Conservation (phyloP, 371 early-diverging fungal species). For the Mortierella sp. region DNA sequence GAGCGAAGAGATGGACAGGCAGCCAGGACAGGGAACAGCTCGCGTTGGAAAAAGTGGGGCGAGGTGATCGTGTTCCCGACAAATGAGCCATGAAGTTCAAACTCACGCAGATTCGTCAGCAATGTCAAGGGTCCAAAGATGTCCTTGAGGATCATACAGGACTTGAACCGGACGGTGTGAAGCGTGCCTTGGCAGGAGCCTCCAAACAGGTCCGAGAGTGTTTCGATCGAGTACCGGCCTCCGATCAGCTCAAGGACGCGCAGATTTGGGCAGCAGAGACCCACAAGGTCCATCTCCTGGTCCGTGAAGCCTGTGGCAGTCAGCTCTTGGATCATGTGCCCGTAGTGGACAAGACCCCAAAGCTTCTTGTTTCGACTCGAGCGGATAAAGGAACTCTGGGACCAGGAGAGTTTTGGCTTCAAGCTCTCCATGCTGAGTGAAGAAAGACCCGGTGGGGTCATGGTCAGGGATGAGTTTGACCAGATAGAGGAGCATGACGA, state of each 20-base stretch:
- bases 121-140: slow-evolving; percentile 34
- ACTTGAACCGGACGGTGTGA: slow-evolving; percentile 34
- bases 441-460: background rate
- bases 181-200: slow-evolving; percentile 14
- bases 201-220: slow-evolving; percentile 30
- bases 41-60: slow-evolving; percentile 38
- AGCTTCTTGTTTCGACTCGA: slow-evolving; percentile 37
- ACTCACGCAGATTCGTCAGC: slow-evolving; percentile 31
- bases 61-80: slow-evolving; percentile 51
- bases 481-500: slow-evolving; percentile 42
- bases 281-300: slow-evolving; percentile 37
- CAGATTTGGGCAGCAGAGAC: slow-evolving; percentile 29
- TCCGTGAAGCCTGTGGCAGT: slow-evolving; percentile 45
- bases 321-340: slow-evolving; percentile 37
- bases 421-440: background rate
- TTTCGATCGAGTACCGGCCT: slow-evolving; percentile 43
- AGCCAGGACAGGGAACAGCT: slow-evolving; percentile 36
- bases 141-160: slow-evolving; percentile 34
- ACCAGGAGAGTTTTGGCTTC: slow-evolving; percentile 13
- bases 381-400: slow-evolving; percentile 27
- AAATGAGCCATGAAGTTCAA: slow-evolving; percentile 49
- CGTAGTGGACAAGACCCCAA: slow-evolving; percentile 31
- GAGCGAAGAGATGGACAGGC: slow-evolving; percentile 27
- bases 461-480: slow-evolving; percentile 10
- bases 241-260: slow-evolving; percentile 42